Evolutionary conservation across 176 grass and related monocot genomes (phyloP).

Genomic region (Bromus sterilis): DNA sequence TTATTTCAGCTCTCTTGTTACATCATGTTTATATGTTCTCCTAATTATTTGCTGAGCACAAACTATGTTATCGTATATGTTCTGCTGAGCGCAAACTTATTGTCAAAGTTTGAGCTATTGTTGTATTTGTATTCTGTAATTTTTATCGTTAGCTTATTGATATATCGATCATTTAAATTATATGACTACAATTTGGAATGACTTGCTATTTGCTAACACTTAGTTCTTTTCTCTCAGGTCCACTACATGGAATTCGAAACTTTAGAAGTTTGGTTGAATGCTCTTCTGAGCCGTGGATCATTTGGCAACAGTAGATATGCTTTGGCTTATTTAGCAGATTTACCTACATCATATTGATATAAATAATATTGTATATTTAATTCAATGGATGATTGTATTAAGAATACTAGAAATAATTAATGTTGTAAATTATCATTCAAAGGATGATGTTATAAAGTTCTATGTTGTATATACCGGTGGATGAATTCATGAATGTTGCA

Average conservation of each 20-base stretch:
- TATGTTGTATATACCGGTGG: too few relatives aligned
- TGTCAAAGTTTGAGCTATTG: neutral
- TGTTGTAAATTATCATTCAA: too few relatives aligned
- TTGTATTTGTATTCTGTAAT: neutral
- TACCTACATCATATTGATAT: neutral
- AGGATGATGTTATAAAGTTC: too few relatives aligned
- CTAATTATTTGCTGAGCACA: too few relatives aligned
- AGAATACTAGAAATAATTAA: too few relatives aligned
- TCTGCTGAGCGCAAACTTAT: neutral
- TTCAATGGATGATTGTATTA: too few relatives aligned
- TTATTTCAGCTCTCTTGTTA: neutral
- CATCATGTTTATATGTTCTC: neutral
- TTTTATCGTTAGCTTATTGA: neutral
- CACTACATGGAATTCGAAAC: conserved; percentile 32
- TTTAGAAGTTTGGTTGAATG: conserved; percentile 13
- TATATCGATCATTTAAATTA: neutral
- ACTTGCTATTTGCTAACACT: conserved; percentile 21
- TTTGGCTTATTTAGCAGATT: neutral
- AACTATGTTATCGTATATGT: neutral
- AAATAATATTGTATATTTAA: too few relatives aligned
- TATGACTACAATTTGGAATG: neutral
- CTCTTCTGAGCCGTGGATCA: conserved; percentile 3
- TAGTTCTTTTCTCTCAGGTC: conserved; percentile 13
- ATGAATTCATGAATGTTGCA: too few relatives aligned
- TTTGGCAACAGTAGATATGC: neutral